Conservation (phyloP, 495 filamentous ascomycete species). For the Jackrogersella minutella region DNA sequence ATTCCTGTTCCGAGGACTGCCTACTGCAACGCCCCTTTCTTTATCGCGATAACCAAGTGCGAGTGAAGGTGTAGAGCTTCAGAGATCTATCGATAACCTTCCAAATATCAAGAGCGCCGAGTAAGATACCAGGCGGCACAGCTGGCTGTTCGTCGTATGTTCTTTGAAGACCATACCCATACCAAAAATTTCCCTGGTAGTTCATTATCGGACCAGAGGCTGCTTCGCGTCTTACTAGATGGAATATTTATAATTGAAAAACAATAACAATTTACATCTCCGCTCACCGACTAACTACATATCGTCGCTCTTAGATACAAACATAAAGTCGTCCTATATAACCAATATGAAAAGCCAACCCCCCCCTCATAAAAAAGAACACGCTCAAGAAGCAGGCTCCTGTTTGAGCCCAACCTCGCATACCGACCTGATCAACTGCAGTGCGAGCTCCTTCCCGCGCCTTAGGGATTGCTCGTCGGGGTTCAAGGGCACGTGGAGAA, state of each 20-base stretch:
- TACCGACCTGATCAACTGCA: conserved; percentile 74
- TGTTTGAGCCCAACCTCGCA: conserved; percentile 53
- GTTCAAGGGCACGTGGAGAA: conserved; percentile 79
- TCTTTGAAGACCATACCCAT: neutral
- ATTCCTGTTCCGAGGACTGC: no score
- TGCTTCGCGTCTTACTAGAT: neutral
- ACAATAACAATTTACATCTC: neutral
- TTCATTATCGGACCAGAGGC: neutral
- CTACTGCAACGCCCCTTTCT: no score
- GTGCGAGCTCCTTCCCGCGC: conserved; percentile 67
- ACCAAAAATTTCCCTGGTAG: neutral
- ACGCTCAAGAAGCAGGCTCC: neutral
- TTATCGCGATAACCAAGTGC: no score
- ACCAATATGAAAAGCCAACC: no score
- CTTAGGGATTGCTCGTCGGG: conserved; percentile 62
- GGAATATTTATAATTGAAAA: neutral
- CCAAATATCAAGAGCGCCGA: no score
- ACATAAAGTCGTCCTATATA: no score
- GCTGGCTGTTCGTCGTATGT: neutral
- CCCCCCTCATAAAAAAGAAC: no score
- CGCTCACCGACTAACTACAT: neutral
- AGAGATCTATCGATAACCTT: no score
- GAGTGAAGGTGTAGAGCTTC: no score
- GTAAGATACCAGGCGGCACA: no score
- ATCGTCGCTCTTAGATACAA: conserved; percentile 4